phyloP scores from a whole-genome alignment of 2,329 filamentous ascomycete species.

The Monilinia laxa region DNA sequence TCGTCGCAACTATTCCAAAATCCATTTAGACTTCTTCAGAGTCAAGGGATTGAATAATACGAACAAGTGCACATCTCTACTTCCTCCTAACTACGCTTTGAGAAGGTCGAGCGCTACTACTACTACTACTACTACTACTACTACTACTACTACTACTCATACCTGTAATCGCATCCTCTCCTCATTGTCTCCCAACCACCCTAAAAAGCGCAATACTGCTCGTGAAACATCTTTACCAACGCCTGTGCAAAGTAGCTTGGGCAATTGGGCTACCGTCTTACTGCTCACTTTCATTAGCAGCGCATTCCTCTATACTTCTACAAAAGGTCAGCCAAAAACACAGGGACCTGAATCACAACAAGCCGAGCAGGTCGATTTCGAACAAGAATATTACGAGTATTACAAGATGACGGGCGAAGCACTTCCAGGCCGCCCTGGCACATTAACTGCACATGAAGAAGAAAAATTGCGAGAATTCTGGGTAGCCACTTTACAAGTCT shows the following conservation, averaged over 20 bases:
- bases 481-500: slow-evolving; percentile 72
- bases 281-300: slow-evolving; percentile 24
- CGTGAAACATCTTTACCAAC: slow-evolving; percentile 11
- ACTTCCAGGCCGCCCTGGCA: slow-evolving; percentile 75
- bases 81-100: slow-evolving; percentile 10
- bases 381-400: slow-evolving; percentile 25
- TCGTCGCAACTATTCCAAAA: slow-evolving; percentile 14
- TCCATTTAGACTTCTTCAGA: not conserved
- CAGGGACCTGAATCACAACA: slow-evolving; percentile 9
- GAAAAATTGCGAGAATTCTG: slow-evolving; percentile 86
- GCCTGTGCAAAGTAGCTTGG: slow-evolving; percentile 18
- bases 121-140: too few species aligned
- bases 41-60: slow-evolving; percentile 4
- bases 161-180: not conserved
- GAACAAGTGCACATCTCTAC: slow-evolving; percentile 9
- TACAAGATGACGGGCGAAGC: slow-evolving; percentile 46
- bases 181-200: slow-evolving; percentile 3
- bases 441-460: slow-evolving; percentile 86
- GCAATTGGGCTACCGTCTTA: slow-evolving; percentile 16
- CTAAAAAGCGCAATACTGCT: slow-evolving; percentile 15
- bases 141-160: not conserved
- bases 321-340: slow-evolving; percentile 13
- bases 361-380: slow-evolving; percentile 3
- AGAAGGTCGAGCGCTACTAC: slow-evolving; percentile 12
- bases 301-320: slow-evolving; percentile 25